Conservation (phyloP, 352 stramenopile species). For the Phytophthora pluvialis region DNA sequence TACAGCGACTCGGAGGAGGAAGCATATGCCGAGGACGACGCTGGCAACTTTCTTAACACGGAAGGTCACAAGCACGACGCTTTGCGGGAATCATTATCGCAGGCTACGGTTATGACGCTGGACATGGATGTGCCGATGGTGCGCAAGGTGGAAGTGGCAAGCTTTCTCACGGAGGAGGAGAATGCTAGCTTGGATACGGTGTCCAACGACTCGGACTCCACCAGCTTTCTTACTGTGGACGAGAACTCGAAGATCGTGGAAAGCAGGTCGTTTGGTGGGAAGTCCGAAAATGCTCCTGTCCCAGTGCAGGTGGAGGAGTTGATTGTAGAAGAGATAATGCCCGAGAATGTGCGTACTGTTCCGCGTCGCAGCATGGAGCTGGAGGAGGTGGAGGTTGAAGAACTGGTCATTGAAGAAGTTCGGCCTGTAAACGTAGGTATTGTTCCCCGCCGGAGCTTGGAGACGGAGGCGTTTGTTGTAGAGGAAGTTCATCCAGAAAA, state of each 20-base stretch:
- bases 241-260: constrained; percentile 55
- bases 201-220: constrained; percentile 45
- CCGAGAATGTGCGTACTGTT: constrained; percentile 36
- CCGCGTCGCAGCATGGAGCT: constrained; percentile 34
- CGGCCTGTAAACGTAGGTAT: constrained; percentile 32
- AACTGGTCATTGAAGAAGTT: constrained; percentile 39
- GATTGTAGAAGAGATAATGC: constrained; percentile 59
- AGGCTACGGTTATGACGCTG: constrained; percentile 34
- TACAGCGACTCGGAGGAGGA: constrained; percentile 39
- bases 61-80: constrained; percentile 24
- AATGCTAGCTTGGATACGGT: constrained; percentile 39
- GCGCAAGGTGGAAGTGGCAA: constrained; percentile 55
- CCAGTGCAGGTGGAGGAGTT: constrained; percentile 51
- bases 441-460: constrained; percentile 25
- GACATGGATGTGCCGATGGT: constrained; percentile 37
- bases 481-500: no score
- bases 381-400: constrained; percentile 30
- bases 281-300: constrained; percentile 12
- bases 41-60: constrained; percentile 44
- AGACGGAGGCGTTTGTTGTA: constrained; percentile 14
- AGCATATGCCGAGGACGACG: constrained; percentile 29
- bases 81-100: constrained; percentile 29
- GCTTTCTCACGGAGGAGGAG: constrained; percentile 55
- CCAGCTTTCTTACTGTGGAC: constrained; percentile 50
- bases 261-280: constrained; percentile 36